Evolutionary conservation across 148 eudicot species (phyloP), one percentile per base, ranked within the genome.

Genomic region (Rhododendron kiyosumense): DNA sequence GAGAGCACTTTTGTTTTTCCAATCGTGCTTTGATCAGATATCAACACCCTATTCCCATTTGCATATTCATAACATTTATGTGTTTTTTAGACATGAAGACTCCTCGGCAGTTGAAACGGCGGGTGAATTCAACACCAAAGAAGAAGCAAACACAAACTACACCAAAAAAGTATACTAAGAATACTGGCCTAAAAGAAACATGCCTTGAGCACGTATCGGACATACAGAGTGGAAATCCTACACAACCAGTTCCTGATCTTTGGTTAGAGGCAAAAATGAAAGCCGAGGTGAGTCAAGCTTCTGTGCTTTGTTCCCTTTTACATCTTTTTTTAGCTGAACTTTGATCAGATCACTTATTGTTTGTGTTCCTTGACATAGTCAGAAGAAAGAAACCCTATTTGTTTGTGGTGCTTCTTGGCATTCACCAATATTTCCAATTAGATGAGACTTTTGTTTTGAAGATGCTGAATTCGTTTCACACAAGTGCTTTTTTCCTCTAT

Each of bases 221-320:
- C 83, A 81, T 69, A 76, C 79, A 73, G 80, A 87, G 85, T 61
- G 91, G 79, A 57, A 93, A 89, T 49, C 59, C 63, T 28, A 54
- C 89, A 34, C 93, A 80, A 85, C 69, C 84, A 80, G 86, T 93
- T 90, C 98, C 96, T 74, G 89, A 96, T 90, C 90, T 95, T 73
- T 87, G 98, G 88, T 88, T 90, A 83, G 99, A 96, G 86, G 99
- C 95, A 74, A 96, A 94, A 90, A 87, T 86, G 91, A 89, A 89
- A 78, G 94, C 99, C 46, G 95, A 96, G 96, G 99, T 94, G 86
- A 71, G 93, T 89, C 86, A 63, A 75, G n/a, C 38, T 61, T 85
- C 36, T 22, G 34, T 28, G 30, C 8, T 61, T 15, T 76, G 54
- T 52, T 54, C 15, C 59, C 87, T 78, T 41, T 46, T 18, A 48